Conservation (phyloP, 2,329 filamentous ascomycete genomes). For the Monilinia aucupariae region DNA sequence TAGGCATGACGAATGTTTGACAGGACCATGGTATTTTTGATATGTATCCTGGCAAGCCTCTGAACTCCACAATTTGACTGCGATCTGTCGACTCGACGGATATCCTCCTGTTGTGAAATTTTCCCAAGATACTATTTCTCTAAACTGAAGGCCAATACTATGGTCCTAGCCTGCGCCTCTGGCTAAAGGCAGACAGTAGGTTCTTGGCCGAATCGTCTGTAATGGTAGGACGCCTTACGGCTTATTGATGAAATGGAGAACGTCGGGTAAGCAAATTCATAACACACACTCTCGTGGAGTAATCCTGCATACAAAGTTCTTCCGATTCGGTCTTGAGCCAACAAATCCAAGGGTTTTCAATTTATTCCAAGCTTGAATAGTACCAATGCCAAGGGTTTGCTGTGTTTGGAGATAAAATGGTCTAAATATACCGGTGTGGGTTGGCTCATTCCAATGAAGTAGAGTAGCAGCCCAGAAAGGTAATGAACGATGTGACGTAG, state of each 20-base stretch:
- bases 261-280: slow-evolving; percentile 1
- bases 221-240: not conserved
- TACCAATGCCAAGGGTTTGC: not conserved
- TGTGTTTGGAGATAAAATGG: not conserved
- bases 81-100: too few species aligned
- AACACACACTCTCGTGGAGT: not conserved
- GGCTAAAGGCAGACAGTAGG: not conserved
- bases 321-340: not conserved
- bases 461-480: too few species aligned
- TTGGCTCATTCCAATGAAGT: not conserved
- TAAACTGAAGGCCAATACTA: not conserved
- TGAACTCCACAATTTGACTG: not conserved
- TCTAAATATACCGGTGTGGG: slow-evolving; percentile 1
- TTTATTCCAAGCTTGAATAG: not conserved
- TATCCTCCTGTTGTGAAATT: not conserved
- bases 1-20: not conserved
- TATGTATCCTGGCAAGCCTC: not conserved
- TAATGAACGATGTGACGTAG: slow-evolving; percentile 4
- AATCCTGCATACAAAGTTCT: not conserved
- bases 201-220: not conserved
- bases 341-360: not conserved
- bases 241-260: not conserved
- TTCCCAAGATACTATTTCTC: not conserved
- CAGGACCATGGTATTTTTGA: not conserved
- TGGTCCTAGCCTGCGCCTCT: not conserved